Evolutionary conservation across 1,284 basidiomycete species (phyloP).

Genomic region (Rhodotorula sp.): DNA sequence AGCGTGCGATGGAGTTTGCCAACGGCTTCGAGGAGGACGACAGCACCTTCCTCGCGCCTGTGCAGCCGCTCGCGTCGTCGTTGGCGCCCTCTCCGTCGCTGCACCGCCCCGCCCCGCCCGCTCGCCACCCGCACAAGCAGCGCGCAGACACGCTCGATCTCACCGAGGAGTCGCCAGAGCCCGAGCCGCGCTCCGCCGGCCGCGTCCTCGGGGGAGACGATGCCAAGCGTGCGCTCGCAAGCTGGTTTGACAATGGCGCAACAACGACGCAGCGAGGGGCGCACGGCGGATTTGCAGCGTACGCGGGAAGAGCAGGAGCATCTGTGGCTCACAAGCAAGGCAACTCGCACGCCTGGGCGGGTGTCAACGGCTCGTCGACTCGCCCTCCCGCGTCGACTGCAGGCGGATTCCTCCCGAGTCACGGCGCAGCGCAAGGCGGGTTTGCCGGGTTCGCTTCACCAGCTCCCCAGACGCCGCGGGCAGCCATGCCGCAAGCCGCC

Average conservation of each 20-base stretch:
- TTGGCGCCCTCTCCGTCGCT: not conserved
- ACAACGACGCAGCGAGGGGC: too few relatives aligned
- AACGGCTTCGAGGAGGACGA: conserved; percentile 26
- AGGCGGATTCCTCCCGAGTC: too few relatives aligned
- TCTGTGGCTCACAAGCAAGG: too few relatives aligned
- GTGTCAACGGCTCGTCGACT: too few relatives aligned
- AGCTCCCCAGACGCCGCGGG: not conserved
- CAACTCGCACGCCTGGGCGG: too few relatives aligned
- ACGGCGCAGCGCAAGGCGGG: not conserved
- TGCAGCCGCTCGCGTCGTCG: not conserved
- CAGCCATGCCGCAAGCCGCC: not conserved
- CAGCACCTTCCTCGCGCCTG: not conserved
- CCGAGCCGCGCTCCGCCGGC: not conserved
- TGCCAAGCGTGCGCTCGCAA: not conserved
- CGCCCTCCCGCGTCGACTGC: too few relatives aligned
- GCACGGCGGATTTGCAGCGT: not conserved
- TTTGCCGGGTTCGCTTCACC: not conserved
- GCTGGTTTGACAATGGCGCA: not conserved
- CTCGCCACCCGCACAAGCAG: too few relatives aligned
- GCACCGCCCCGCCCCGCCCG: too few relatives aligned
- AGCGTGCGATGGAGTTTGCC: conserved; percentile 8
- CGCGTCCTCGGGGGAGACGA: not conserved
- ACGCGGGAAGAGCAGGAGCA: not conserved
- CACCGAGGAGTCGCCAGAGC: conserved; percentile 20
- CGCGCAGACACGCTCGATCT: conserved; percentile 18